Conservation (phyloP, 306 rosid species). For the Alnus rubra region DNA sequence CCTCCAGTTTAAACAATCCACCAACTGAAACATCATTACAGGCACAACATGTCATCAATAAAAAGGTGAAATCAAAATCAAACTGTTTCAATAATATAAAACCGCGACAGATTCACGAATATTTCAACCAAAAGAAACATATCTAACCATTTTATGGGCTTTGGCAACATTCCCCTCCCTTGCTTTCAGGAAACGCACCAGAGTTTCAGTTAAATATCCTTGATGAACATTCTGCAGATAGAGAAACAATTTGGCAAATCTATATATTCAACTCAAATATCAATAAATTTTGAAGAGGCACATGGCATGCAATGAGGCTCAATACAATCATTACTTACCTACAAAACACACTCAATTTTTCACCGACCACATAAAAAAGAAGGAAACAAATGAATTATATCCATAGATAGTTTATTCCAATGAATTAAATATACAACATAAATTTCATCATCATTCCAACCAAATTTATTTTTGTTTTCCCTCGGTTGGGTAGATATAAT, state of each 20-base stretch:
- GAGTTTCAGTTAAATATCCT: slow-evolving; percentile 63
- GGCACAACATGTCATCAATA: slow-evolving; percentile 16
- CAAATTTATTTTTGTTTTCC: neutral
- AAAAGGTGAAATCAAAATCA: slow-evolving; percentile 16
- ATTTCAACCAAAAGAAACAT: slow-evolving; percentile 24
- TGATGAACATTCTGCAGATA: slow-evolving; percentile 82
- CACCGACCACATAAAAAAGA: neutral
- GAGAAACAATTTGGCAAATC: slow-evolving; percentile 6
- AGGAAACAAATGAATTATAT: neutral
- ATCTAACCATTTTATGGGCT: slow-evolving; percentile 86
- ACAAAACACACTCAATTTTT: neutral
- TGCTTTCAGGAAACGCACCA: slow-evolving; percentile 85
- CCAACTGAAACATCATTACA: slow-evolving; percentile 55
- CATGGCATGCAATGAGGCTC: slow-evolving; percentile 2
- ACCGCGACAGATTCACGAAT: slow-evolving; percentile 6
- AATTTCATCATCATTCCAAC: neutral
- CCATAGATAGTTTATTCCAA: neutral
- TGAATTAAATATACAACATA: neutral
- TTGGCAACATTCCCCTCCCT: slow-evolving; percentile 78
- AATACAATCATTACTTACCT: neutral
- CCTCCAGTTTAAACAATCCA: slow-evolving; percentile 90
- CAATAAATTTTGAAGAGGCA: neutral
- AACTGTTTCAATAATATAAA: neutral
- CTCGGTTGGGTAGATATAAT: neutral
- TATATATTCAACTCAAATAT: neutral